Conservation (phyloP, 345 rosid species). For the Chamaenerion angustifolium region DNA sequence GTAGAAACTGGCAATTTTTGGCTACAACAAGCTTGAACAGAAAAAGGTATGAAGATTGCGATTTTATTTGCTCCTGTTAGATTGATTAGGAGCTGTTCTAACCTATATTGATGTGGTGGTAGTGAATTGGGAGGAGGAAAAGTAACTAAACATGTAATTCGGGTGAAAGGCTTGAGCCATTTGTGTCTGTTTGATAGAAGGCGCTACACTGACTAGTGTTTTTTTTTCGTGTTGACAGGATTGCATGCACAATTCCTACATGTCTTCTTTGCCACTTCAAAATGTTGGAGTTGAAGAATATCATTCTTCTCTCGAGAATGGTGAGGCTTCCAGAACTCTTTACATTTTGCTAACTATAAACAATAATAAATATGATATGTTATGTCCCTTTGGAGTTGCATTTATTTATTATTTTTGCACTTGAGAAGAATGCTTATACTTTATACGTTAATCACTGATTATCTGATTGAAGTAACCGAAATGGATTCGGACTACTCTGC, state of each 20-base stretch:
- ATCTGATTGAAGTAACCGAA: conserved; percentile 44
- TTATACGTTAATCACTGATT: too few species aligned
- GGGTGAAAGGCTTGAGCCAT: too few species aligned
- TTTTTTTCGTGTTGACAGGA: conserved; percentile 26
- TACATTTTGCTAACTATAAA: conserved; percentile 42
- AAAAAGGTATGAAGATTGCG: too few species aligned
- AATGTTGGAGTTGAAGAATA: conserved; percentile 52
- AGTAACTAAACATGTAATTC: too few species aligned
- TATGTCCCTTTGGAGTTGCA: background rate
- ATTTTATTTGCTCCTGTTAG: too few species aligned
- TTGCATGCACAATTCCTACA: conserved; percentile 59
- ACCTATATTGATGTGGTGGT: too few species aligned
- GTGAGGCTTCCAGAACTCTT: conserved; percentile 27
- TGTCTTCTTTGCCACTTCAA: conserved; percentile 47
- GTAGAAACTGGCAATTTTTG: too few species aligned
- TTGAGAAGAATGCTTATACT: background rate
- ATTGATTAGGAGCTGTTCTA: too few species aligned
- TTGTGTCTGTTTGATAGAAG: background rate
- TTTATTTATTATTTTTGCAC: background rate
- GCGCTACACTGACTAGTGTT: background rate
- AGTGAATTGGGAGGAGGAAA: too few species aligned
- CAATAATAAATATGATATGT: conserved; percentile 27
- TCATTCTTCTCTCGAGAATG: conserved; percentile 42
- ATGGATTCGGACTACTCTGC: conserved; percentile 31
- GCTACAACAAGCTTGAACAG: too few species aligned